Evolutionary conservation across 164 flowering plant species (phyloP), one percentile per base, ranked within the genome.

Genomic region (Stephania cephalantha): DNA sequence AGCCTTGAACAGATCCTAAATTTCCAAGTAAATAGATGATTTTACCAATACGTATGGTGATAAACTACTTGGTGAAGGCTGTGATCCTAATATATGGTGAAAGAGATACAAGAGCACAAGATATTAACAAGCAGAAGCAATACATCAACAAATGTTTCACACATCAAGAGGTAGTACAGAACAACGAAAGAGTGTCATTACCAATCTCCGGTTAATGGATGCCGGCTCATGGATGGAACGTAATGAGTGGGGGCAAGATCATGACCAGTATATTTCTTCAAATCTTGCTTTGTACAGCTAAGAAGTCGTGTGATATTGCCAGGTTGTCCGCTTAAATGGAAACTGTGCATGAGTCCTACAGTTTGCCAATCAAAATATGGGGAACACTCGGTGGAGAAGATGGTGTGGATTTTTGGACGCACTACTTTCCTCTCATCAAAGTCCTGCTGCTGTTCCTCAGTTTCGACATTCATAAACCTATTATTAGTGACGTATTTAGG

Each of bases 361-460:
- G 99, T 93, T 80, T 96, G 99, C 99, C 99, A 96, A 82, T 96
- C 99, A 82, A 96, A 96, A 75, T 92, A 94, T 35, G 93, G 77
- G 48, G 89, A 73, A 76, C 99, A 94, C 76, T 96, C 99, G 5
- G 98, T 92, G 69, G 98, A 96, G 81, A 94, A 96, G 48, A 92
- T 20, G 6, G 99, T 96, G 83, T 96, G 99, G 55, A 96, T 94
- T 86, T 93, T 96, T 13, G 97, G 93, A 76, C 81, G n/a, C 6
- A 83, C 72, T 75, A 70, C 82, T 69, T 42, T 76, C 9, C 82
- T 77, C 64, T 82, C 84, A 73, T 83, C 85, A 77, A 76, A 50
- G n/a, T 46, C 77, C 61, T 80, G 79, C 69, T 76, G 65, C 65
- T 82, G 70, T 11, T 58, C 72, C 67, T 50, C 79, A 72, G 61